Conservation (phyloP, 2,329 filamentous ascomycete species). For the Verticillium nubilum region DNA sequence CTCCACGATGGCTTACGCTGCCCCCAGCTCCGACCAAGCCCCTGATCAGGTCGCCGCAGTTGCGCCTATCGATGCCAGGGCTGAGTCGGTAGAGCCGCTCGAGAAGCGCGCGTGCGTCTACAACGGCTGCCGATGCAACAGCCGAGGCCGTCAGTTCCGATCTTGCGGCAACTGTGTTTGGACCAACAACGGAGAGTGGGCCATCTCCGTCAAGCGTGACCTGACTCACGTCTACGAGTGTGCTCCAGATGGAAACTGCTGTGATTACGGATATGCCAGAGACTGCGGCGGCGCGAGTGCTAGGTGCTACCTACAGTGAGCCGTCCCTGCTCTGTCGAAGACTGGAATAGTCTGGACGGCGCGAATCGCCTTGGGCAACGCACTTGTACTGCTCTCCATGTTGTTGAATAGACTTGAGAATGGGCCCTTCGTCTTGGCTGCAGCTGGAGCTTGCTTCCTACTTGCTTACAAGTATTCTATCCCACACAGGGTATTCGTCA, state of each 20-base stretch:
- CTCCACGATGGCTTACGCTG: background rate
- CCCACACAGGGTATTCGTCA: background rate
- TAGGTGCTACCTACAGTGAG: slow-evolving; percentile 3
- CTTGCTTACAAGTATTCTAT: background rate
- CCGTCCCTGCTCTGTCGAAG: background rate
- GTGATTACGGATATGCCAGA: slow-evolving; percentile 13
- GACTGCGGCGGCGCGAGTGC: slow-evolving; percentile 12
- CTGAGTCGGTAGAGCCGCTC: background rate
- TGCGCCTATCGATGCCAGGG: background rate
- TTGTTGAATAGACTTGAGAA: background rate
- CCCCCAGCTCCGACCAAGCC: background rate
- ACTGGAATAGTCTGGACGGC: background rate
- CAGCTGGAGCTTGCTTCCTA: background rate
- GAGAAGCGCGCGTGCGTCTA: slow-evolving; percentile 1
- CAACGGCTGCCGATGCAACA: slow-evolving; percentile 18
- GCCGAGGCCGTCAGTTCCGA: slow-evolving; percentile 14
- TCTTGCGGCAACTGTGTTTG: slow-evolving; percentile 18
- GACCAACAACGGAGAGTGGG: slow-evolving; percentile 8
- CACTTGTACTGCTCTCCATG: background rate
- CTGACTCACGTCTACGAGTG: slow-evolving; percentile 18
- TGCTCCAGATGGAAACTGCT: slow-evolving; percentile 15
- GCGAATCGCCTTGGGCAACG: background rate
- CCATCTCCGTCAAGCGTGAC: slow-evolving; percentile 15
- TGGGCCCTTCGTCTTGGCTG: background rate
- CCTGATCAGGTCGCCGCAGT: background rate